Conservation (phyloP, 2,329 filamentous ascomycete genomes). For the Colletotrichum tropicale region DNA sequence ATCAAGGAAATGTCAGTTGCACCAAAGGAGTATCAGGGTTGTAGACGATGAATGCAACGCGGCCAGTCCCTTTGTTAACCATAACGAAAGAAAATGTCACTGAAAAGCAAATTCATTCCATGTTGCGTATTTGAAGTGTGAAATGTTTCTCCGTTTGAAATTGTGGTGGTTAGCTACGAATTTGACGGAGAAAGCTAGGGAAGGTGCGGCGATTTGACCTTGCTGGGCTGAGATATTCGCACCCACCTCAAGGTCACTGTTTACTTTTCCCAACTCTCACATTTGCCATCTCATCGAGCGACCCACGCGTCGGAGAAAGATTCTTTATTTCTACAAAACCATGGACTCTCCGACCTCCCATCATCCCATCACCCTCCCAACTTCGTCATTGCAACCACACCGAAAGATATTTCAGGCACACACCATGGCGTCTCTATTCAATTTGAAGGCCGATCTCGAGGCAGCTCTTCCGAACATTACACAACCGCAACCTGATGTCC, state of each 20-base stretch:
- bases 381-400: rapidly evolving
- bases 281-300: not conserved
- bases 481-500: not conserved
- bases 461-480: not conserved
- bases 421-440: not conserved
- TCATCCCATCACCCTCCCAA: not conserved
- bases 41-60: too few species aligned
- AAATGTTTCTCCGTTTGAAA: not conserved
- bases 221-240: not conserved
- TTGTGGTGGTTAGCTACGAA: not conserved
- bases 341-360: not conserved
- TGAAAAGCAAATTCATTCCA: not conserved
- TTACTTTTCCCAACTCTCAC: not conserved
- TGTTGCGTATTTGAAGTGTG: not conserved
- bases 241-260: not conserved
- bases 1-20: not conserved
- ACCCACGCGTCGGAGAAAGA: not conserved
- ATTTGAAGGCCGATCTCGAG: not conserved
- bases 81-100: not conserved
- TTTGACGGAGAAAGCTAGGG: not conserved
- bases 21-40: too few species aligned
- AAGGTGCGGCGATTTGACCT: not conserved
- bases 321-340: not conserved
- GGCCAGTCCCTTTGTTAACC: not conserved
- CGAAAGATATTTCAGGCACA: rapidly evolving